Evolutionary conservation across 768 basidiomycete genomes (phyloP).

Genomic region (Mycena rebaudengoi): DNA sequence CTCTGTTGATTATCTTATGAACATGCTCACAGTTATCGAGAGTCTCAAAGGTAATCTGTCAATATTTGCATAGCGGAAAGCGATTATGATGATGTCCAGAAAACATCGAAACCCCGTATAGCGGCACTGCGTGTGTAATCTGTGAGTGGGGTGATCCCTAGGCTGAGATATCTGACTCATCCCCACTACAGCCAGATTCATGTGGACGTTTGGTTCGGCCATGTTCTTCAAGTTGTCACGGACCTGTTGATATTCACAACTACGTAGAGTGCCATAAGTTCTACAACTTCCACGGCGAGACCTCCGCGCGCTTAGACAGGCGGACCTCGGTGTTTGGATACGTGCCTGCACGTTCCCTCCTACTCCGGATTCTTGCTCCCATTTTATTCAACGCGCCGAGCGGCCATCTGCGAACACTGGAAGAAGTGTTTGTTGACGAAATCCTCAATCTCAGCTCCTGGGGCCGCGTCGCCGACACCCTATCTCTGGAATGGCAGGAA

Average conservation of each 20-base stretch:
- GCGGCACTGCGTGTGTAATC: background rate
- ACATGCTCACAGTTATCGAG: constrained; percentile 4
- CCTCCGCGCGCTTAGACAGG: constrained; percentile 1
- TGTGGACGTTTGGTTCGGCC: constrained; percentile 6
- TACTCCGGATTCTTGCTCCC: background rate
- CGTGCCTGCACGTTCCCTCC: background rate
- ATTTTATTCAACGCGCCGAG: constrained; percentile 2
- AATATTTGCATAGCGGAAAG: background rate
- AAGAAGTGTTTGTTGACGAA: constrained; percentile 2
- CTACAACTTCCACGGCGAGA: constrained; percentile 12
- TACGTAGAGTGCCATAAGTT: constrained; percentile 3
- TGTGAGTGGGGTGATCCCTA: background rate
- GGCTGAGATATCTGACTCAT: background rate
- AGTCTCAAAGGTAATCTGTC: constrained; percentile 2
- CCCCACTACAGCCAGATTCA: background rate
- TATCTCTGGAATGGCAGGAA: constrained; percentile 8
- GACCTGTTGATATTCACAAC: background rate
- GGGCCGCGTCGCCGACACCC: background rate
- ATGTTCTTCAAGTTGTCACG: background rate
- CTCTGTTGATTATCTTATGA: constrained; percentile 1
- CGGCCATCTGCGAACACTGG: background rate
- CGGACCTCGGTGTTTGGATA: background rate
- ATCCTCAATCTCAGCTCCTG: background rate
- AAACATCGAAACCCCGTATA: background rate
- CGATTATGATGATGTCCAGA: background rate